These are phyloP conservation scores for Recurvomyces mirabilis DNA, from an alignment of 495 filamentous ascomycete species.

Conservation along the genomic window DNA sequence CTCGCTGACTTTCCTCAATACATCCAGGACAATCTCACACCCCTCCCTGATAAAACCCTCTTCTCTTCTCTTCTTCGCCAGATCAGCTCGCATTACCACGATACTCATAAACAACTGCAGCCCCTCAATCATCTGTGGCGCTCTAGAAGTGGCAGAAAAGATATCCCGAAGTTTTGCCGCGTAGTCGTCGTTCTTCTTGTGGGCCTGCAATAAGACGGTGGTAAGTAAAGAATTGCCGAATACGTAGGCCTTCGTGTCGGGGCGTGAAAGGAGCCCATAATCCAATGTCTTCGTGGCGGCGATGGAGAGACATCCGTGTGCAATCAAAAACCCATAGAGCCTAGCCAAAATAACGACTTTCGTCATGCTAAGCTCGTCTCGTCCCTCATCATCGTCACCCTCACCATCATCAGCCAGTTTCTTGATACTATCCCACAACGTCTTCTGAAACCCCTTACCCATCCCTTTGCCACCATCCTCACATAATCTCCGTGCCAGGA, in stretches of 20 bases:
- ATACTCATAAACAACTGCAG: conserved; percentile 70
- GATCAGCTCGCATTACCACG: conserved; percentile 58
- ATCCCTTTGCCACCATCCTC: conserved; percentile 31
- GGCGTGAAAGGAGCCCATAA: conserved; percentile 4
- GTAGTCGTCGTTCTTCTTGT: conserved; percentile 26
- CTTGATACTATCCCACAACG: conserved; percentile 80
- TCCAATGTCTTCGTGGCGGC: conserved; percentile 46
- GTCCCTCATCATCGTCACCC: conserved; percentile 27
- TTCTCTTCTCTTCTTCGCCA: conserved; percentile 50
- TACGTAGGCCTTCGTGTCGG: not conserved
- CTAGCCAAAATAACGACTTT: conserved; percentile 80
- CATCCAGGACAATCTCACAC: conserved; percentile 32
- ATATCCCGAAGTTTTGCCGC: conserved; percentile 50
- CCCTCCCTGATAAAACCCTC: conserved; percentile 57
- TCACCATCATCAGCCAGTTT: conserved; percentile 40
- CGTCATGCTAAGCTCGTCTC: conserved; percentile 41
- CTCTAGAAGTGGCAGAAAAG: conserved; percentile 50
- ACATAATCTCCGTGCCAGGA: conserved; percentile 68
- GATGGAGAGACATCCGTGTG: conserved; percentile 45
- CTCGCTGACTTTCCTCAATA: not conserved
- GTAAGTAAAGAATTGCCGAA: conserved; percentile 14
- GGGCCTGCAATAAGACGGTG: conserved; percentile 7
- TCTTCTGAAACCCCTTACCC: conserved; percentile 60
- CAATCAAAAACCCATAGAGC: conserved; percentile 67
- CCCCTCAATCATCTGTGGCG: conserved; percentile 53